phyloP scores from a whole-genome alignment of 2,329 filamentous ascomycete species.

The Cladosporium sp. region DNA sequence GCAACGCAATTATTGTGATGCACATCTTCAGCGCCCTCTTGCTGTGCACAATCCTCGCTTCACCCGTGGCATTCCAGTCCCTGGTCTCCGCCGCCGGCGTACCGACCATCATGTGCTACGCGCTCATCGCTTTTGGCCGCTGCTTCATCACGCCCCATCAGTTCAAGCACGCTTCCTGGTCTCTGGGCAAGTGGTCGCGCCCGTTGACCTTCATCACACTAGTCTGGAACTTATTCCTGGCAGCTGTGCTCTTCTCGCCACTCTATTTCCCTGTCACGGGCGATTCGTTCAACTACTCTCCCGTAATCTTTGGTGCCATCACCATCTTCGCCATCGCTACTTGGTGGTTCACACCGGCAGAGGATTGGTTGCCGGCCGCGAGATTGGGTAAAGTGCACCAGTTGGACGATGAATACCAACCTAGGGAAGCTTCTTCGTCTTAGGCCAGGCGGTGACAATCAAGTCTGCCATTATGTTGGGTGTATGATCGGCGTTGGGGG shows the following conservation, averaged over 20 bases:
- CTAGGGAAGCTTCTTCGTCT: background rate
- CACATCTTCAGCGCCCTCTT: constrained; percentile 52
- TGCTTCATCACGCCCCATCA: constrained; percentile 35
- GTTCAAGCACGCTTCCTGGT: constrained; percentile 35
- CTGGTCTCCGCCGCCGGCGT: constrained; percentile 38
- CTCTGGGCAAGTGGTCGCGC: constrained; percentile 33
- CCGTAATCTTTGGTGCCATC: constrained; percentile 37
- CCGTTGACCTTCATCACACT: constrained; percentile 35
- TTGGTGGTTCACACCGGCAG: constrained; percentile 35
- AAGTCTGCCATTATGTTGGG: no score
- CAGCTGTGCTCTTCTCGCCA: constrained; percentile 36
- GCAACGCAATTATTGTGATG: constrained; percentile 57
- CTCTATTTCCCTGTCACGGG: constrained; percentile 33
- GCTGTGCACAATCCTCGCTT: constrained; percentile 57
- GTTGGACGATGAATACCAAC: constrained; percentile 23
- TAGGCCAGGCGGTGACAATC: background rate
- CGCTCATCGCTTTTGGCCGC: constrained; percentile 34
- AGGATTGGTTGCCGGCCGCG: constrained; percentile 33
- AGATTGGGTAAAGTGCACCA: constrained; percentile 30
- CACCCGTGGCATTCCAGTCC: constrained; percentile 38
- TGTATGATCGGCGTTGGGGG: no score
- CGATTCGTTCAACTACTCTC: constrained; percentile 34
- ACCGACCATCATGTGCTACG: constrained; percentile 36
- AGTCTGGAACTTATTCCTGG: constrained; percentile 37
- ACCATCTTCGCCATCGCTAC: constrained; percentile 35